Evolutionary conservation across 257 asterid genomes (phyloP).

Genomic region (Fraxinus pennsylvanica): DNA sequence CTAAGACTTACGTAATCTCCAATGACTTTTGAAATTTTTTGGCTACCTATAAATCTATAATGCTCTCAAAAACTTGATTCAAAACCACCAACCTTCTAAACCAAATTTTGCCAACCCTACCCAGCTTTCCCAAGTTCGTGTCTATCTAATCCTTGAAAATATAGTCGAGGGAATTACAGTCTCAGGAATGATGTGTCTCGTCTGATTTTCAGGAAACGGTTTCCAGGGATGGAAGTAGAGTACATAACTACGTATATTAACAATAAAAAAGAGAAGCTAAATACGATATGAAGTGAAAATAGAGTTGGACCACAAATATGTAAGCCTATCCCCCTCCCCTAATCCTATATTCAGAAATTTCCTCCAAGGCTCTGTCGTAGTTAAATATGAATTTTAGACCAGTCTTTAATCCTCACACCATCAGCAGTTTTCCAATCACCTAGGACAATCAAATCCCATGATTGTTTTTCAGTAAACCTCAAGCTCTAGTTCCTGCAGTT

Average conservation of each 20-base stretch:
- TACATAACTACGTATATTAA: too few species aligned
- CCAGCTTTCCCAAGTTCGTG: neutral
- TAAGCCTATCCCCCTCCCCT: neutral
- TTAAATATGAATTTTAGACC: neutral
- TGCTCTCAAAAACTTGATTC: too few species aligned
- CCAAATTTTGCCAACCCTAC: neutral
- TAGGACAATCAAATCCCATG: neutral
- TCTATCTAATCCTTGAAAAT: slow-evolving; percentile 2
- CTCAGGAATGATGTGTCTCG: neutral
- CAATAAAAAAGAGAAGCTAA: too few species aligned
- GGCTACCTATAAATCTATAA: too few species aligned
- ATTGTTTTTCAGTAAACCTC: slow-evolving; percentile 5
- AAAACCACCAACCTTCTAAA: too few species aligned
- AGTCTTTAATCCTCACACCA: neutral
- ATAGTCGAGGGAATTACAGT: neutral
- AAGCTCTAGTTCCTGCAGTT: slow-evolving; percentile 4
- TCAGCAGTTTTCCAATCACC: neutral
- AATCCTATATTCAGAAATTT: neutral
- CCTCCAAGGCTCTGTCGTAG: neutral
- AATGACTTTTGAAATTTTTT: too few species aligned
- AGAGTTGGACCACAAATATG: slow-evolving; percentile 6
- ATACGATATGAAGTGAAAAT: slow-evolving; percentile 1
- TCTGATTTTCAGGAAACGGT: too few species aligned
- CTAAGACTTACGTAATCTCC: too few species aligned
- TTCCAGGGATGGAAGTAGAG: too few species aligned